Evolutionary conservation across 2,329 filamentous ascomycete genomes (phyloP).

Genomic region (Xylariales sp.): DNA sequence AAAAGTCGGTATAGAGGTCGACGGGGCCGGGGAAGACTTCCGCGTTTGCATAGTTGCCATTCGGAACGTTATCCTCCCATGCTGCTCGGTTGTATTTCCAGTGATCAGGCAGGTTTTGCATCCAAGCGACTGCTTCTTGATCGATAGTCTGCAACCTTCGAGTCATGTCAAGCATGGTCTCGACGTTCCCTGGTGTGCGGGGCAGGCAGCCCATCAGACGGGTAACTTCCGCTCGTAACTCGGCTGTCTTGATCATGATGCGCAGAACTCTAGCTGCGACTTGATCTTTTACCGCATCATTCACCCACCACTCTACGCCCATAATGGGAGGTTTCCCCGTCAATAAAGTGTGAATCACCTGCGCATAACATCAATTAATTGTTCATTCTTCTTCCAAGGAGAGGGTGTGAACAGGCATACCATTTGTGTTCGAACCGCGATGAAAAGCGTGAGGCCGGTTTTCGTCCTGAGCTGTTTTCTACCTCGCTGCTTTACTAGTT

Average conservation of each 20-base stretch:
- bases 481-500: constrained; percentile 54
- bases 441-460: constrained; percentile 51
- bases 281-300: constrained; percentile 45
- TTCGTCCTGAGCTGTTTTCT: constrained; percentile 50
- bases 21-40: constrained; percentile 58
- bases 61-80: constrained; percentile 51
- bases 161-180: constrained; percentile 47
- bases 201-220: constrained; percentile 40
- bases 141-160: constrained; percentile 48
- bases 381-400: too few species aligned
- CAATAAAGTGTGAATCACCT: constrained; percentile 55
- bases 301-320: constrained; percentile 57
- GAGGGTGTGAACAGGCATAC: too few species aligned
- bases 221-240: constrained; percentile 52
- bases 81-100: constrained; percentile 50
- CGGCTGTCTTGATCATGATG: constrained; percentile 49
- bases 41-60: constrained; percentile 45
- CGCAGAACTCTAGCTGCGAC: constrained; percentile 43
- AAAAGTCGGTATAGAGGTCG: constrained; percentile 56
- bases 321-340: constrained; percentile 47
- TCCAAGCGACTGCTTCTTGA: constrained; percentile 48
- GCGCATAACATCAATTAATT: too few species aligned
- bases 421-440: constrained; percentile 58
- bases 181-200: constrained; percentile 44
- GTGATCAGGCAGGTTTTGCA: constrained; percentile 40